Base-by-base conservation (phyloP, 345 rosid genomes). In the Arabis alpina region DNA sequence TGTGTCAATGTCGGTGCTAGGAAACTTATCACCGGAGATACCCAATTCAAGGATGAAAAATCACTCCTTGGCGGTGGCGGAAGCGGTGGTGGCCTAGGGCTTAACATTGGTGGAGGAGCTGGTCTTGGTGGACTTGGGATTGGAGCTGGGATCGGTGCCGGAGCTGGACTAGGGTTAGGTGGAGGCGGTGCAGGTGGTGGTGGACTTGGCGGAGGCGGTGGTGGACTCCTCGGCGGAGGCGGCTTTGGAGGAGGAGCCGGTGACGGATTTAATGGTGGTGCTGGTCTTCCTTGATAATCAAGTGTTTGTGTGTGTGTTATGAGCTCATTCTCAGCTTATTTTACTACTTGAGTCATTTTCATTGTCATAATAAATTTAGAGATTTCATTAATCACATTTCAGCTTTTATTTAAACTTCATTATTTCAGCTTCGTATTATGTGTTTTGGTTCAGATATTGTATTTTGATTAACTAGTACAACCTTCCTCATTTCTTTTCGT, bases 1-100 rank as follows among this genome's bases (percentile, higher is more conserved):
- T 77, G 80, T 61, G 61, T 34, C 55, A 70, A 59, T 52, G 71
- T 60, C 19, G 37, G 76, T 66, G 85, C 81, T 64, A 83, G 87
- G 77, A 80, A 83, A 65, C 84, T 81, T 27, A 64, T 8, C 14
- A 69, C 68, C 48, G 73, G 42, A 5, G 68, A 52, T 15, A 36
- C 68, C 4, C 68, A 74, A 24, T 66, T 60, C 57, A 74, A 74
- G 25, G 86, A 82, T 54, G 78, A 66, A 19, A 78, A 74, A 8
- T 53, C 68, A 13, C 37, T 66, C 55, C 54, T 74, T 44, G 71
- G 39, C 10, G 74, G 15, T 23, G 71, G 56, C 6, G 57, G 28
- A 7, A 68, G 16, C 52, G 73, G 44, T 53, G 57, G n/a, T 50
- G 80, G 76, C n/a, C 47, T 61, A 43, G 80, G 72, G 0, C 47